Evolutionary conservation across 2,329 filamentous ascomycete species (phyloP), one percentile per base, ranked within the genome.

Genomic region (Talaromyces sp.): DNA sequence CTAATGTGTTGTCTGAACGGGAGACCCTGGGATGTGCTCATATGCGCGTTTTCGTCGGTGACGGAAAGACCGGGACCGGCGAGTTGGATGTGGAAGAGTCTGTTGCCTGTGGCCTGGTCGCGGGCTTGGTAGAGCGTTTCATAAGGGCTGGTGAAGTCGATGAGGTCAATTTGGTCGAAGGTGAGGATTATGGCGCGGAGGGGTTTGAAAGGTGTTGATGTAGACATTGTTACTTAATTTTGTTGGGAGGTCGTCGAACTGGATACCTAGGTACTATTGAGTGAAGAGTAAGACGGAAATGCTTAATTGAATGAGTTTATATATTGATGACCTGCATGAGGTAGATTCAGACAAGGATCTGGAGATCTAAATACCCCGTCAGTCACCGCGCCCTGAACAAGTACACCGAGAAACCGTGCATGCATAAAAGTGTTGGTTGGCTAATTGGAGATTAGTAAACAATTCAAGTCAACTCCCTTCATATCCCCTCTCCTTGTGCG

Each of bases 91-190:
- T 7, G 19, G 7, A 63, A 56, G 15, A 63, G 31, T 47, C 17
- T 53, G 38, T 63, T 45, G 10, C 43, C 25, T 3, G 61, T 63
- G 27, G 40, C 51, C 5, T 19, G 49, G 27, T 63, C 51, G 27
- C 54, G 43, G 17, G 61, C 51, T 34, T 63, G 61, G 27, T 58
- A 56, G 51, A 63, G 36, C 2, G 61, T 63, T 47, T 63, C 61
- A 13, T 56, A 56, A 25, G 61, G 61, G n/a, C 47, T 43, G 13
- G 51, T 22, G 43, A 63, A 63, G 27, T 63, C 61, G 38, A 63
- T 43, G 36, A 63, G 38, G 51, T 63, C 61, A 36, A 58, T 63
- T 34, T 54, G 22, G 51, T 58, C 38, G 34, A 58, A 63, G 49
- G 31, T 43, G n/a, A 63, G 61, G 7, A 63, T 53, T 29, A 53